These are phyloP conservation scores for Exophiala sp. DNA, from an alignment of 2,329 filamentous ascomycete genomes.

Conservation along the genomic window DNA sequence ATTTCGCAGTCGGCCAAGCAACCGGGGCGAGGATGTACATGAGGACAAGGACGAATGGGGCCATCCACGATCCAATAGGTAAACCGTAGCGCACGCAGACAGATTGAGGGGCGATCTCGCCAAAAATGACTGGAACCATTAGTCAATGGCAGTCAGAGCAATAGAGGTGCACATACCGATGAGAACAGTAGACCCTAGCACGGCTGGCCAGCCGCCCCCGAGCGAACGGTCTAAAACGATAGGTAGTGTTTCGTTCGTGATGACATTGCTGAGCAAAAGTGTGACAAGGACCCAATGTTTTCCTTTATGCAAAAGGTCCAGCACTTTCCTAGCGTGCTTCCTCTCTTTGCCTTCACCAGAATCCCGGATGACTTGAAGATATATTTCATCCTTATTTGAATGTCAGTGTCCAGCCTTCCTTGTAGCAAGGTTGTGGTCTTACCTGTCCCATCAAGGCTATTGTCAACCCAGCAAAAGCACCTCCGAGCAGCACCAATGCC, in stretches of 20 bases:
- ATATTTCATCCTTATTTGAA: conserved; percentile 72
- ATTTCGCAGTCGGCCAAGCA: conserved; percentile 90
- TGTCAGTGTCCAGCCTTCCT: conserved; percentile 2
- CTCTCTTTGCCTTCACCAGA: conserved; percentile 80
- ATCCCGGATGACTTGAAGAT: conserved; percentile 86
- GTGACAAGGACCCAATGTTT: conserved; percentile 99
- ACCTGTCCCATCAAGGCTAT: conserved; percentile 58
- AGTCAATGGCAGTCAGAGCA: conserved; percentile 1
- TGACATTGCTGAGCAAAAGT: conserved; percentile 87
- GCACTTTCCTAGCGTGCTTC: conserved; percentile 75
- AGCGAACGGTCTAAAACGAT: conserved; percentile 92
- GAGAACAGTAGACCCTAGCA: conserved; percentile 84
- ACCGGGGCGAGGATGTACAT: conserved; percentile 91
- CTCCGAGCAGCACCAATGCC: conserved; percentile 75
- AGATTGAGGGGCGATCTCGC: conserved; percentile 92
- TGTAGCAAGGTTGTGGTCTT: conserved; percentile 11
- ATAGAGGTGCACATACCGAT: conserved; percentile 61
- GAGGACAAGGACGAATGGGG: conserved; percentile 73
- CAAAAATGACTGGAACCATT: conserved; percentile 73
- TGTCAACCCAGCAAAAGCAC: conserved; percentile 90
- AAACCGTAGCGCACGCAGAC: conserved; percentile 94
- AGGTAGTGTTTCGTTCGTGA: conserved; percentile 93
- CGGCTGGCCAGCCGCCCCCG: conserved; percentile 88
- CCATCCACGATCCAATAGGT: conserved; percentile 89
- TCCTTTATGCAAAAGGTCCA: conserved; percentile 72